Conservation (phyloP, 305 asterid species). For the Fraxinus greggii region DNA sequence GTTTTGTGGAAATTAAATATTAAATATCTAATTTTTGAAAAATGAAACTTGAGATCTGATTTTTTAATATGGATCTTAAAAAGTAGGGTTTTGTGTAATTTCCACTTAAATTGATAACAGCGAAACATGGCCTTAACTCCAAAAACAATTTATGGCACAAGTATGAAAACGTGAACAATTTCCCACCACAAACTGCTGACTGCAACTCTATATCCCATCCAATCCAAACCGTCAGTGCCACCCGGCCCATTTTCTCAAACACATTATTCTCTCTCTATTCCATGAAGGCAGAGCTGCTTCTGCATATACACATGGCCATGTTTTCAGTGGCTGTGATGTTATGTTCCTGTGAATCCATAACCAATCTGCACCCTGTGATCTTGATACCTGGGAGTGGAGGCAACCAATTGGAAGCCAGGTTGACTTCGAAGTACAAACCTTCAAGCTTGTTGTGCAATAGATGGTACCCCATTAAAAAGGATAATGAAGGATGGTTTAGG, state of each 20-base stretch:
- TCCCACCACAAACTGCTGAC: slow-evolving; percentile 23
- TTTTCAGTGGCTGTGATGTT: slow-evolving; percentile 36
- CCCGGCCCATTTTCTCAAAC: neutral
- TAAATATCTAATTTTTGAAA: no score
- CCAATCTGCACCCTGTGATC: slow-evolving; percentile 53
- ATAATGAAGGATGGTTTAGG: slow-evolving; percentile 82
- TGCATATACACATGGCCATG: slow-evolving; percentile 14
- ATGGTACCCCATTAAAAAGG: slow-evolving; percentile 61
- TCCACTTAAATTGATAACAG: neutral
- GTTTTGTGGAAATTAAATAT: no score
- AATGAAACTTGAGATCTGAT: no score
- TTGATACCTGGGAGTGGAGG: slow-evolving; percentile 91
- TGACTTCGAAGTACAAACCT: slow-evolving; percentile 61
- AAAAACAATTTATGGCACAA: neutral
- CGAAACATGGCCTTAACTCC: neutral
- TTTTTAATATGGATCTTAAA: no score
- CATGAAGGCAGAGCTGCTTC: slow-evolving; percentile 21
- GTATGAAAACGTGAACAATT: slow-evolving; percentile 13
- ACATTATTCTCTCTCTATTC: neutral
- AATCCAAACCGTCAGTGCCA: neutral
- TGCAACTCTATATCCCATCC: neutral
- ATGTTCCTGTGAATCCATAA: slow-evolving; percentile 26
- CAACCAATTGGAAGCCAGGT: slow-evolving; percentile 81
- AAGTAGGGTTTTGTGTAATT: no score
- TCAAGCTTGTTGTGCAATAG: slow-evolving; percentile 62